phyloP scores from a whole-genome alignment of 257 asterid species.

The Rauvolfia tetraphylla region DNA sequence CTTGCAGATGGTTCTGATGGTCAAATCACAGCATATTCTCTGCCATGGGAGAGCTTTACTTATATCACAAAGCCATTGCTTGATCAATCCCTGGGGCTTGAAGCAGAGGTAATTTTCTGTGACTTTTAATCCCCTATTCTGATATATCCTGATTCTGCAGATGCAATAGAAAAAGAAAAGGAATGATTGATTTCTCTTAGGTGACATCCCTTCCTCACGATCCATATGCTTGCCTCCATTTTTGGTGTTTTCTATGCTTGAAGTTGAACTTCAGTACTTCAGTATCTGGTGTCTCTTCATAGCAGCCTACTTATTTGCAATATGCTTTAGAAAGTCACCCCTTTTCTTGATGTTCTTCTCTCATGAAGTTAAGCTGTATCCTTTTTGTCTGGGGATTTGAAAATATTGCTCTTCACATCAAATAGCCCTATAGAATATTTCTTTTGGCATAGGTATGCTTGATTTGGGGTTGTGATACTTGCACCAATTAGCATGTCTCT shows the following conservation, averaged over 20 bases:
- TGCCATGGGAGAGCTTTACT: slow-evolving; percentile 97
- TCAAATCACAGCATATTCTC: slow-evolving; percentile 51
- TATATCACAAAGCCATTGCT: slow-evolving; percentile 71
- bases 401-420: not conserved
- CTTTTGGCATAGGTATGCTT: not conserved
- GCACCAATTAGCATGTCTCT: not conserved
- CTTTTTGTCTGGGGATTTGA: not conserved
- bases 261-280: not conserved
- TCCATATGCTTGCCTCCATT: not conserved
- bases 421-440: too few relatives aligned
- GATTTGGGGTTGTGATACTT: not conserved
- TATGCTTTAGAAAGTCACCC: not conserved
- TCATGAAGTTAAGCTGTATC: not conserved
- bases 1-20: slow-evolving; percentile 77
- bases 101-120: slow-evolving; percentile 55
- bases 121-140: not conserved
- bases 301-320: not conserved
- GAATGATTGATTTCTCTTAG: not conserved
- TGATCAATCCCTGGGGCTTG: slow-evolving; percentile 58
- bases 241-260: not conserved
- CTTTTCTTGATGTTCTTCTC: not conserved
- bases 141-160: not conserved
- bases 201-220: not conserved
- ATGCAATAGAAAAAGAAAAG: not conserved
- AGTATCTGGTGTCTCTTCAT: not conserved